phyloP scores from a whole-genome alignment of 139 green algal genomes.

The Volvox reticuliferus region DNA sequence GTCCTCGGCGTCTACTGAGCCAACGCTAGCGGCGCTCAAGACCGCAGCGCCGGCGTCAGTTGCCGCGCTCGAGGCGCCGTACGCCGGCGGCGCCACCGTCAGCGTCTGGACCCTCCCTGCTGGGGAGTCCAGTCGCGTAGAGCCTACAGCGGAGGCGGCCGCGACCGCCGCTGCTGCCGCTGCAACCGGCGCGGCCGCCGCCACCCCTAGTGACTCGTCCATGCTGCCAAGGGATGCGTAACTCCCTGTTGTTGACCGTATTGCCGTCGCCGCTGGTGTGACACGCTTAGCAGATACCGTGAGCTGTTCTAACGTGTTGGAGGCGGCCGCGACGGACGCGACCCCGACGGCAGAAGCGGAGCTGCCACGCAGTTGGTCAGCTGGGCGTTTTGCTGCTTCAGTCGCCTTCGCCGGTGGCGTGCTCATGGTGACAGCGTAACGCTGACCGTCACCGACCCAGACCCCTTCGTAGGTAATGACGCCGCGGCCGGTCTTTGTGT shows the following conservation, averaged over 20 bases:
- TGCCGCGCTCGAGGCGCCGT: neutral
- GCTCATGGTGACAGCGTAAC: slow-evolving; percentile 35
- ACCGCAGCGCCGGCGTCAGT: neutral
- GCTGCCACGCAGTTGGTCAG: neutral
- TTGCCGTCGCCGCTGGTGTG: neutral
- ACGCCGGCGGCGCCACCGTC: neutral
- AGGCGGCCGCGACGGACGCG: neutral
- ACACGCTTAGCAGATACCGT: neutral
- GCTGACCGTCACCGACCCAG: slow-evolving; percentile 29
- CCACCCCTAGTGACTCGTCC: neutral
- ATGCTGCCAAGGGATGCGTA: neutral
- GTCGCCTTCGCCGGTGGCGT: neutral
- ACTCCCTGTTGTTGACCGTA: slow-evolving; percentile 2
- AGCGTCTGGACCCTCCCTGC: neutral
- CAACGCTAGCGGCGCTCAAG: neutral
- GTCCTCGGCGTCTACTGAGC: neutral
- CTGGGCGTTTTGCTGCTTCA: neutral
- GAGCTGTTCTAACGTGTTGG: slow-evolving; percentile 14
- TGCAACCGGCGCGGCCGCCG: neutral
- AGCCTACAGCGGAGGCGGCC: neutral
- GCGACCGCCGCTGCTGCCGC: neutral
- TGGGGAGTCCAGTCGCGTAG: neutral
- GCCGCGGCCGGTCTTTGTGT: slow-evolving; percentile 23
- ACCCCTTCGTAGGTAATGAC: slow-evolving; percentile 18
- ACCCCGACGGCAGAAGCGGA: neutral